Evolutionary conservation across 139 green algal species (phyloP), one percentile per base, ranked within the genome.

Genomic region (Pedinophyceae sp.): DNA sequence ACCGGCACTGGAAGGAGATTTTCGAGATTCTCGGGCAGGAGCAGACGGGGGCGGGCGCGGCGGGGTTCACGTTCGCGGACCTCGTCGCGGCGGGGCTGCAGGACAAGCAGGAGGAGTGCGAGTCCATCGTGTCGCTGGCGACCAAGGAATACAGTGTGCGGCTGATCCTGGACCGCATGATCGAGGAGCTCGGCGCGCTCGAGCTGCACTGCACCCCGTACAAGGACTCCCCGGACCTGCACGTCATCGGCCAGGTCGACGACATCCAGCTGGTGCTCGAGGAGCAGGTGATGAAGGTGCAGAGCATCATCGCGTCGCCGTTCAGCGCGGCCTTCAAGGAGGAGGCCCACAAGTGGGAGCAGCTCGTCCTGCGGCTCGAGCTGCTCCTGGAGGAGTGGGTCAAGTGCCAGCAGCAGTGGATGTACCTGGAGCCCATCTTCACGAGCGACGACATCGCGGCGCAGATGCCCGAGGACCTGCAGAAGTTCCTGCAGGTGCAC

Each of bases 261-360:
- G 55, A 61, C 24, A 53, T 61, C 15, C 59, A 60, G 51, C 22
- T 22, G n/a, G 19, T 61, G 10, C 43, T 61, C 18, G 55, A 61
- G 41, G 55, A 61, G 19, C 55, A 61, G 41, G n/a, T 61, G 6
- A 40, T 61, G 41, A 61, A 74, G 55, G 50, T 67, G 6, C 67
- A 77, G 65, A 71, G 71, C 30, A 85, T 85, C 70, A 66, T 58
- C 18, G 71, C 74, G 1, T 75, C 61, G 16, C 77, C 77, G n/a
- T 82, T 77, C 57, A 69, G 66, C 23, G 69, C 68, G 55, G 71
- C 74, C 25, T 80, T 80, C 62, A 66, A 68, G 45, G 54, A 58
- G 6, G 60, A 69, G 41, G 49, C 59, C 17, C 43, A 19, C 15
- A 58, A 38, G 1, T 73, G 66, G 65, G 65, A 72, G 64, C 59